phyloP scores from a whole-genome alignment of 306 rosid species.

The Nissolia schottii region DNA sequence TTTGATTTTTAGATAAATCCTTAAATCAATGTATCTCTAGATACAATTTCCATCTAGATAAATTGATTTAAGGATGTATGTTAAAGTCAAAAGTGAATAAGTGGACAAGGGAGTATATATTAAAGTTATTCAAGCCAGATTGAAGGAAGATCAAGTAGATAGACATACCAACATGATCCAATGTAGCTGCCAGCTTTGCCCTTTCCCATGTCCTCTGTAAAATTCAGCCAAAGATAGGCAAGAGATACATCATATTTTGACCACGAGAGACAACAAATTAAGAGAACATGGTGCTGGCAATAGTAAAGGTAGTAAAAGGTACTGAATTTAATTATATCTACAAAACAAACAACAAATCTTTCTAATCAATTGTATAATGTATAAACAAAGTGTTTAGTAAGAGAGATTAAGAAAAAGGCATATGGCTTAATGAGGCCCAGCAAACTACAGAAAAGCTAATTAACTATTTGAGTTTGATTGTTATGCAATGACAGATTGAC shows the following conservation, averaged over 20 bases:
- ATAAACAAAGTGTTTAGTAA: background rate
- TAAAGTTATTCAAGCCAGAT: conserved; percentile 9
- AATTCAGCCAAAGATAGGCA: background rate
- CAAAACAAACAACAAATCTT: background rate
- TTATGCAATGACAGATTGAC: too few species aligned
- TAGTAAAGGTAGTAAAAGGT: background rate
- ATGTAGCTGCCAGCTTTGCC: conserved; percentile 73
- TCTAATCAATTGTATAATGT: background rate
- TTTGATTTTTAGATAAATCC: too few species aligned
- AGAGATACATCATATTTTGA: conserved; percentile 5
- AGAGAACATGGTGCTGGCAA: background rate
- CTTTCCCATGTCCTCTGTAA: conserved; percentile 98
- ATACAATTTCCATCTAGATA: too few species aligned
- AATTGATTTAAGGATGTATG: too few species aligned
- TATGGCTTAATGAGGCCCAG: background rate
- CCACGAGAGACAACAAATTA: background rate
- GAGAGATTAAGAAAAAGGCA: background rate
- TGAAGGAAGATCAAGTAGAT: conserved; percentile 13
- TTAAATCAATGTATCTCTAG: too few species aligned
- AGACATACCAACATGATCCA: conserved; percentile 85
- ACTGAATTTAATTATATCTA: background rate
- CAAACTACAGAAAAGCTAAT: background rate
- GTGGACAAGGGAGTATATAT: too few species aligned
- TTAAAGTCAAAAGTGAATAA: too few species aligned
- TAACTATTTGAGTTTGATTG: too few species aligned